These are phyloP conservation scores for Aureobasidium sp. DNA, from an alignment of 2,329 filamentous ascomycete species.

Conservation along the genomic window DNA sequence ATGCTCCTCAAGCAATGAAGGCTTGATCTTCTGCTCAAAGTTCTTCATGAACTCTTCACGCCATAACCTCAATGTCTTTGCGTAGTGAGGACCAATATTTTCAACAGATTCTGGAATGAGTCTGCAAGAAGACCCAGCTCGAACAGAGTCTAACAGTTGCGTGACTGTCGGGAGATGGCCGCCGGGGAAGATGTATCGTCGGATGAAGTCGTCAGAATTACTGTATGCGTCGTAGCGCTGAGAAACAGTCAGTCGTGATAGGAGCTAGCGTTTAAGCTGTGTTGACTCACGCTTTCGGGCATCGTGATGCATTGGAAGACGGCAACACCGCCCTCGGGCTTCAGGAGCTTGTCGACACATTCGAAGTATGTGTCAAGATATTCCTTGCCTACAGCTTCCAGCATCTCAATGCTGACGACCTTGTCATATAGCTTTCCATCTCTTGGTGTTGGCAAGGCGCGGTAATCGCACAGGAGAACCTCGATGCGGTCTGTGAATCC, in stretches of 20 bases:
- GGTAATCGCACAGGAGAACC: conserved; percentile 64
- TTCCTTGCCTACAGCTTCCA: conserved; percentile 65
- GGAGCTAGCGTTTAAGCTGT: too few relatives aligned
- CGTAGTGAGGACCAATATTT: conserved; percentile 69
- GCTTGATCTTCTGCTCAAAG: conserved; percentile 55
- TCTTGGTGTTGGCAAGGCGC: conserved; percentile 49
- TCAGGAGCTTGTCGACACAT: conserved; percentile 56
- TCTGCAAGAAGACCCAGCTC: conserved; percentile 51
- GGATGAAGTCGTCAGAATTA: conserved; percentile 65
- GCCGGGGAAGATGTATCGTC: conserved; percentile 72
- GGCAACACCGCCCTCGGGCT: conserved; percentile 58
- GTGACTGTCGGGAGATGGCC: conserved; percentile 62
- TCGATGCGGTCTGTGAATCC: conserved; percentile 55
- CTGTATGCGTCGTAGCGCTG: conserved; percentile 58
- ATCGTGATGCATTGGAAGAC: conserved; percentile 74
- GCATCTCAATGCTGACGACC: conserved; percentile 69
- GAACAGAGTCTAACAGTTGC: conserved; percentile 59
- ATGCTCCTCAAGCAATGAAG: conserved; percentile 54
- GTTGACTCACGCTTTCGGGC: conserved; percentile 49
- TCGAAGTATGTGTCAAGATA: conserved; percentile 62
- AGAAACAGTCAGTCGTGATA: background rate
- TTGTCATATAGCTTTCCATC: conserved; percentile 55
- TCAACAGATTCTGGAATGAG: conserved; percentile 61
- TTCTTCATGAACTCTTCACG: conserved; percentile 57
- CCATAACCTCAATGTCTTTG: conserved; percentile 63